Percentiles rank a stretch among this genome's conserved stretches.
Conservation (phyloP, 345 rosid genomes). For the Dipteronia sinensis region DNA sequence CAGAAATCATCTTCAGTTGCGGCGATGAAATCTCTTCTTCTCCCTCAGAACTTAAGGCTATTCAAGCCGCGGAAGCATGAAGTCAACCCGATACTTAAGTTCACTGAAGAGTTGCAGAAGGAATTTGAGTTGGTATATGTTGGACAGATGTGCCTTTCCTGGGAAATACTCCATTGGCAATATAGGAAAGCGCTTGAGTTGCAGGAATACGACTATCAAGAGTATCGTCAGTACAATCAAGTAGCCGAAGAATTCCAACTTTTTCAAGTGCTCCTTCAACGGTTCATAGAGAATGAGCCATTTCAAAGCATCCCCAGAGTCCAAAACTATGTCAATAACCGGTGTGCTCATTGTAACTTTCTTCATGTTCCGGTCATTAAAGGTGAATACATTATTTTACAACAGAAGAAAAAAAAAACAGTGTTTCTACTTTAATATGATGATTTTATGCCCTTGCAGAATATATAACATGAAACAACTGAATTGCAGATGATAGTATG, state of each 20-base stretch:
- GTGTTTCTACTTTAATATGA: not conserved
- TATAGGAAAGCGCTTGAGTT: constrained; percentile 52
- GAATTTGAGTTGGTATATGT: constrained; percentile 82
- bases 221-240: constrained; percentile 53
- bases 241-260: constrained; percentile 78
- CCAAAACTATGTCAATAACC: constrained; percentile 61
- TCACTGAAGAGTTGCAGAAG: constrained; percentile 43
- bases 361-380: constrained; percentile 75
- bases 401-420: not conserved
- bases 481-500: constrained; percentile 51
- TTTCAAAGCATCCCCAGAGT: constrained; percentile 63
- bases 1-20: constrained; percentile 25
- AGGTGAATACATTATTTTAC: constrained; percentile 49
- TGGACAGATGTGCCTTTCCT: constrained; percentile 80
- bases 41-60: constrained; percentile 42
- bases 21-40: constrained; percentile 26
- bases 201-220: constrained; percentile 38
- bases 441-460: not conserved
- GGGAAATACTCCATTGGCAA: constrained; percentile 93
- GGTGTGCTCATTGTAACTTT: constrained; percentile 51
- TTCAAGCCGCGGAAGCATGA: constrained; percentile 42
- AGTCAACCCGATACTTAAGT: constrained; percentile 37
- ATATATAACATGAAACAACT: not conserved
- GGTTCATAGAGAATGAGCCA: constrained; percentile 82
- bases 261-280: constrained; percentile 75